Evolutionary conservation across 2,329 filamentous ascomycete genomes (phyloP).

Genomic region (Alternaria brassicae): DNA sequence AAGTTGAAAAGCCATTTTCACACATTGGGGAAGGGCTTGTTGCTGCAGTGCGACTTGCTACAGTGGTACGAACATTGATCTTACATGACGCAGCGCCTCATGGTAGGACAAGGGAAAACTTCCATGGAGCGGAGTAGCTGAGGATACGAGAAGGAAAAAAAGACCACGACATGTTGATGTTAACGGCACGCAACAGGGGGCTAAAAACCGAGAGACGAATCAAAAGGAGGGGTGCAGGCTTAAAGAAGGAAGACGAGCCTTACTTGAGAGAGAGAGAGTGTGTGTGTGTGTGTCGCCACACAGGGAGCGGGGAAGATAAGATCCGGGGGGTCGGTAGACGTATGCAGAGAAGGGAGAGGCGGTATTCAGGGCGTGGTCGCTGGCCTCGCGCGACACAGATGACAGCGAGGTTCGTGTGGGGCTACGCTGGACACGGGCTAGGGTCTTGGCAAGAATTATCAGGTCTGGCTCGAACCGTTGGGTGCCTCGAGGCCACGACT

Average conservation of each 20-base stretch:
- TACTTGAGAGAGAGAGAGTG: slow-evolving; percentile 38
- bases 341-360: slow-evolving; percentile 35
- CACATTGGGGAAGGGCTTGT: slow-evolving; percentile 40
- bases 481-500: neutral
- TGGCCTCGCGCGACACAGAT: slow-evolving; percentile 37
- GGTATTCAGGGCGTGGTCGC: slow-evolving; percentile 30
- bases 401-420: slow-evolving; percentile 36
- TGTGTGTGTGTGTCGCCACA: too few species aligned
- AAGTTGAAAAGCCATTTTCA: slow-evolving; percentile 38
- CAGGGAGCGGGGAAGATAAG: slow-evolving; percentile 35
- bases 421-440: slow-evolving; percentile 33
- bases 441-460: slow-evolving; percentile 30
- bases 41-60: slow-evolving; percentile 46
- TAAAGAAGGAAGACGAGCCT: slow-evolving; percentile 26
- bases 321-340: slow-evolving; percentile 32
- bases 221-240: slow-evolving; percentile 3
- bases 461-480: slow-evolving; percentile 7
- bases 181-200: slow-evolving; percentile 15
- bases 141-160: neutral
- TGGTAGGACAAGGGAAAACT: slow-evolving; percentile 27
- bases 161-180: slow-evolving; percentile 6
- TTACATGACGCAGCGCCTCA: slow-evolving; percentile 36
- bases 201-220: slow-evolving; percentile 21
- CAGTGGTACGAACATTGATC: slow-evolving; percentile 41
- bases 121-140: neutral